Evolutionary conservation across 2,329 filamentous ascomycete species (phyloP), one percentile per base, ranked within the genome.

Genomic region (Hymenoscyphus repandus): DNA sequence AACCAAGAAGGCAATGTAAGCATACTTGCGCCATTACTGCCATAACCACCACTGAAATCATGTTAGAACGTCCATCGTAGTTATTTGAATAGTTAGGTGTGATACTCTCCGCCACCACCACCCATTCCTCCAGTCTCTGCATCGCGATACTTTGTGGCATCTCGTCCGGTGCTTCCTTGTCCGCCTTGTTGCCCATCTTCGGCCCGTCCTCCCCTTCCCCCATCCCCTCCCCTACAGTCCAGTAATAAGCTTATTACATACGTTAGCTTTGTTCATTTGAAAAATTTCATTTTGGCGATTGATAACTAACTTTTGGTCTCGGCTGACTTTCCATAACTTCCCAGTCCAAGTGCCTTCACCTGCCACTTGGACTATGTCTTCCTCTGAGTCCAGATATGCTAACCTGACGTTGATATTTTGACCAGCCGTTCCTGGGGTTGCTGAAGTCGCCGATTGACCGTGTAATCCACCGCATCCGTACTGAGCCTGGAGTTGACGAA

Each of bases 11-110:
- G n/a, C n/a, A n/a, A n/a, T n/a, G n/a, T n/a, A 13, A 9, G 13
- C 32, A 34, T 34, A 43, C 22, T 43, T 10, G 22, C 53, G 39
- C 50, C 53, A 45, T 52, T 44, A 17, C 46, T 41, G 12, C 53
- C 53, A 5, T 32, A 22, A 9, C 52, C 52, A 31, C 43, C 52
- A 49, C 49, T 54, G 34, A 6, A 31, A 9, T 12, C 13, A 13
- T 43, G 11, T 15, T 43, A 7, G 22, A 20, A 12, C 17, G 4
- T 5, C n/a, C 13, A 31, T 27, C 13, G 6, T 43, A 30, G 12
- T 7, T 11, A 43, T 13, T 13, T 5, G 13, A 11, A 31, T 22
- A 13, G n/a, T 6, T 39, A 6, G 22, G 20, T 27, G 31, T 27
- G n/a, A 34, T 30, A 43, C 40, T 43, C 20, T 12, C 40, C 40